Evolutionary conservation across 768 basidiomycete genomes (phyloP).

Genomic region (Mycena galericulata): DNA sequence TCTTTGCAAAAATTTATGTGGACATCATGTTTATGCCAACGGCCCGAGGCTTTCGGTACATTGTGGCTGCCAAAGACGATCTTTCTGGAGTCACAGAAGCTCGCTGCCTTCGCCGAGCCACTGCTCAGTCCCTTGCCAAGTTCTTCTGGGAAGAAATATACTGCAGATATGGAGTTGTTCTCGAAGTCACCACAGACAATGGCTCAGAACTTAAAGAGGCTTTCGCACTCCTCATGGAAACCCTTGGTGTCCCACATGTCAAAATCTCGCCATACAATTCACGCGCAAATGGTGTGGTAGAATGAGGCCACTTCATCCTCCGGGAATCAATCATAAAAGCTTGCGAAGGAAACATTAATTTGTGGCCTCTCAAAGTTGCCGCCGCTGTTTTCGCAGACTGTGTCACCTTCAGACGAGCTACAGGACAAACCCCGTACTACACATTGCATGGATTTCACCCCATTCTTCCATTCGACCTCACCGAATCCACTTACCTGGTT

Average conservation of each 20-base stretch:
- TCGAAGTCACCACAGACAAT: constrained; percentile 44
- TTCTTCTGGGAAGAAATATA: constrained; percentile 49
- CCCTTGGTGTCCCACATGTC: constrained; percentile 1
- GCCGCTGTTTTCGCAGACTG: constrained; percentile 26
- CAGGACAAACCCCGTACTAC: constrained; percentile 37
- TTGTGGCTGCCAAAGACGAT: constrained; percentile 44
- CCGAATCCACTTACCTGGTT: constrained; percentile 44
- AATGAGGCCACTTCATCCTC: constrained; percentile 7
- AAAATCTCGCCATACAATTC: constrained; percentile 19
- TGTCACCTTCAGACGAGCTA: constrained; percentile 27
- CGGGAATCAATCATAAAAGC: constrained; percentile 10
- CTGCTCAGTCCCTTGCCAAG: constrained; percentile 30
- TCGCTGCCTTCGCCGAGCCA: constrained; percentile 23
- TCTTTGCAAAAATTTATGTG: constrained; percentile 36
- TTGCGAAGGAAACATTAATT: constrained; percentile 6
- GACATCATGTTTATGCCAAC: constrained; percentile 44
- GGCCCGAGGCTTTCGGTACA: constrained; percentile 33
- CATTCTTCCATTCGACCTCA: constrained; percentile 45
- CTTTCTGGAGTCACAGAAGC: constrained; percentile 42
- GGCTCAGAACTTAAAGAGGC: constrained; percentile 38
- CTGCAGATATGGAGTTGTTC: constrained; percentile 43
- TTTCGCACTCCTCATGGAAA: constrained; percentile 1
- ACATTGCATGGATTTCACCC: constrained; percentile 43
- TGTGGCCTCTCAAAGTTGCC: constrained; percentile 9
- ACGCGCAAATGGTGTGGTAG: constrained; percentile 2